Base-by-base conservation (phyloP, 2,329 filamentous ascomycete species). In the Claviceps digitariae region DNA sequence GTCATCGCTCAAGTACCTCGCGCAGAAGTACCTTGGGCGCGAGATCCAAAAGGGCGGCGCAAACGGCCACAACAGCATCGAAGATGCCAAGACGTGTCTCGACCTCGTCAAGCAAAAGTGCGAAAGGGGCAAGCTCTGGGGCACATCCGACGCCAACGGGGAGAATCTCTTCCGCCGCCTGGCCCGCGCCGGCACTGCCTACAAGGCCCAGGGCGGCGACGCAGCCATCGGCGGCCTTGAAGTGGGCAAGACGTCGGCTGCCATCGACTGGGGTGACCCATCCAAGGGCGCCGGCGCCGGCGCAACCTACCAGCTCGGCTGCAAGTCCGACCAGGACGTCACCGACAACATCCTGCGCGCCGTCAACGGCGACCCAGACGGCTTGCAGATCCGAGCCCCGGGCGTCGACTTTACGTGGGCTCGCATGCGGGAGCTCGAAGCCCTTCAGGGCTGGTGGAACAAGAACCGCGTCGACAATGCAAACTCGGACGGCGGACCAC, bases 21-120 rank as follows among this genome's bases (percentile, higher is more conserved):
- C 86, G 0, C 83, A 91, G 59, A 93, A 91, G 64, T 95, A 91
- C 62, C 78, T 97, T 20, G 79, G 78, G 51, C 85, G 87, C 54
- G 87, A 94, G 66, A 95, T 98, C 52, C 93, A 98, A 65, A 89
- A 87, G 61, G 83, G 82, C 45, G 86, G 85, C 50, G 74, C 76
- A 17, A 66, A 66, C 17, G 93, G 93, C 17, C 93, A 98, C 66
- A 85, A 97, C 74, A 93, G 87, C 55, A 78, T 95, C 57, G 93
- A 98, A 68, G 93, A 98, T 66, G 90, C 93, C 15, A 83, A 79
- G 58, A 90, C 93, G 2, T 94, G 90, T 58, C 82, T 98, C 15
- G 90, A 97, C 62, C 83, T 98, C 1, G 82, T 97, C 48, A 95
- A 93, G 68, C 84, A 91, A 64, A 98, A 98, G 67, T 96, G 91